A percentile compares a stretch with the other conserved stretches of the same genome.
phyloP scores from a whole-genome alignment of 441 rosid genomes.

The Bocquillonia castaneifolia region DNA sequence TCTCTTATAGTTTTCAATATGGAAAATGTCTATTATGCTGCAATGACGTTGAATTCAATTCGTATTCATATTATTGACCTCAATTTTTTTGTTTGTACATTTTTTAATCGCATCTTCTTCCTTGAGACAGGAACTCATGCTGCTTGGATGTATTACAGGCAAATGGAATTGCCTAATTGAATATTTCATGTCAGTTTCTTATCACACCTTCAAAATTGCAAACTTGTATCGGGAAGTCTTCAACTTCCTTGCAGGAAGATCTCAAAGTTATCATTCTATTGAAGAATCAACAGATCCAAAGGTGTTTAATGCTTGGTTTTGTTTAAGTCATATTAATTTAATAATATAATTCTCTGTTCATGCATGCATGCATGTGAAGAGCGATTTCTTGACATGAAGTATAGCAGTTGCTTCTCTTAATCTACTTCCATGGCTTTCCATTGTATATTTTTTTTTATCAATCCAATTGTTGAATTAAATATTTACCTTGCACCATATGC shows the following conservation, averaged over 20 bases:
- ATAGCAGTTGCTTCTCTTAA: too few species aligned
- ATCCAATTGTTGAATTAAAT: too few species aligned
- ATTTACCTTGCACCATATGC: too few species aligned
- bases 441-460: too few species aligned
- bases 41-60: neutral
- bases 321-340: too few species aligned
- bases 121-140: slow-evolving; percentile 57
- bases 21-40: neutral
- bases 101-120: neutral
- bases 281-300: slow-evolving; percentile 37
- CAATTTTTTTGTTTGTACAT: neutral
- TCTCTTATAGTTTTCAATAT: neutral
- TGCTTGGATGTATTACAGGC: slow-evolving; percentile 56
- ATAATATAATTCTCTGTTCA: too few species aligned
- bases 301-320: slow-evolving; percentile 32
- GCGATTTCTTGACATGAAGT: too few species aligned
- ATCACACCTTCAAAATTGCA: slow-evolving; percentile 41
- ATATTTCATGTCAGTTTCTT: slow-evolving; percentile 51
- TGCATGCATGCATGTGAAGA: too few species aligned
- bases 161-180: slow-evolving; percentile 58
- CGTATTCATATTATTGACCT: neutral
- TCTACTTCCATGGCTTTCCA: too few species aligned
- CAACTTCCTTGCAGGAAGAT: slow-evolving; percentile 41
- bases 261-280: slow-evolving; percentile 29
- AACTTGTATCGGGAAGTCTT: slow-evolving; percentile 53